phyloP scores from a whole-genome alignment of 345 rosid genomes.

The Orychophragmus violaceus region DNA sequence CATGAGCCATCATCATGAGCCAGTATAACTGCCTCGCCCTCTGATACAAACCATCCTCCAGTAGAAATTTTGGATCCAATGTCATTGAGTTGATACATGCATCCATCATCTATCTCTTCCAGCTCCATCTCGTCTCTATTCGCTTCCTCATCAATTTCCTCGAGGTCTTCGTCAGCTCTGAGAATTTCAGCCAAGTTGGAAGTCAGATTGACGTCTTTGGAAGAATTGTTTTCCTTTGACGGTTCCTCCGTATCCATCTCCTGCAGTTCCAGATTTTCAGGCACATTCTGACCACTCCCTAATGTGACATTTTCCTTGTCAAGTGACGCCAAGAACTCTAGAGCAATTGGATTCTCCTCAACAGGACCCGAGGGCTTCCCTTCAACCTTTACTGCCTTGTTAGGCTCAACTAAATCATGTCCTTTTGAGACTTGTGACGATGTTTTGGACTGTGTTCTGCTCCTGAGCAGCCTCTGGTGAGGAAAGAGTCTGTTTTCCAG shows the following conservation, averaged over 20 bases:
- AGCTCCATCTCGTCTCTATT: conserved; percentile 36
- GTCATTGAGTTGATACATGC: conserved; percentile 47
- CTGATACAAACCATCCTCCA: conserved; percentile 97
- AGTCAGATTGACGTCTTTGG: conserved; percentile 27
- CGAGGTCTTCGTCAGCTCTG: conserved; percentile 64
- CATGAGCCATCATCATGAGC: conserved; percentile 89
- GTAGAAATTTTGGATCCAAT: conserved; percentile 65
- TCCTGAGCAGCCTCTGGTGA: conserved; percentile 77
- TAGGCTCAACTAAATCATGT: conserved; percentile 22
- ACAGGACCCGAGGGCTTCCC: conserved; percentile 33
- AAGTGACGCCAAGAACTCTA: conserved; percentile 55
- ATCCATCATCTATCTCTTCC: conserved; percentile 52
- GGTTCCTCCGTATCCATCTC: conserved; percentile 47
- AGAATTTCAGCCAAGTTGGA: conserved; percentile 42
- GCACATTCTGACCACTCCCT: conserved; percentile 20
- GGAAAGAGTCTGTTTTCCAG: conserved; percentile 89
- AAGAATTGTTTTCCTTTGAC: conserved; percentile 35
- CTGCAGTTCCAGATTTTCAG: conserved; percentile 41
- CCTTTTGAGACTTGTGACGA: conserved; percentile 29
- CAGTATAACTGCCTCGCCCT: conserved; percentile 89
- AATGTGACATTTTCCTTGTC: conserved; percentile 33
- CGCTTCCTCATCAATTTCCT: conserved; percentile 76
- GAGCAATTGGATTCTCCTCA: conserved; percentile 50
- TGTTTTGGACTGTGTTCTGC: conserved; percentile 41
- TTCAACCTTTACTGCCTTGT: conserved; percentile 31